Evolutionary conservation across 768 basidiomycete genomes (phyloP).

Genomic region (Russula sp.): DNA sequence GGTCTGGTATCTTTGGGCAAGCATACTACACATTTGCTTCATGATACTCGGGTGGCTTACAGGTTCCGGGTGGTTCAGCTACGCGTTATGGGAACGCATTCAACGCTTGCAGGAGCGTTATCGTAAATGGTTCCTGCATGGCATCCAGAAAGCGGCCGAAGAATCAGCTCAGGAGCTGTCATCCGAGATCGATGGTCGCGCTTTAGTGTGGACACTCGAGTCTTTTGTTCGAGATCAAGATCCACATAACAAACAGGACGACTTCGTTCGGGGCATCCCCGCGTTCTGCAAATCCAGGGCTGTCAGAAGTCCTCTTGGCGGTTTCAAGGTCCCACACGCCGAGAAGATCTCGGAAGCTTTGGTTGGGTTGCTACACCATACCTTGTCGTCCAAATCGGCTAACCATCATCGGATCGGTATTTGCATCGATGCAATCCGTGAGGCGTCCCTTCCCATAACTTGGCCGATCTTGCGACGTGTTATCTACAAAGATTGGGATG

Average conservation of each 20-base stretch:
- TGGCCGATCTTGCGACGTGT: background rate
- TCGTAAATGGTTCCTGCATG: no score
- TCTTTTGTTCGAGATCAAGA: no score
- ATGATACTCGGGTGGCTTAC: no score
- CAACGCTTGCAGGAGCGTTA: no score
- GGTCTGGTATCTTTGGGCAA: no score
- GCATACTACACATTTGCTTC: no score
- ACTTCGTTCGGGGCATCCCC: background rate
- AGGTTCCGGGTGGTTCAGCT: no score
- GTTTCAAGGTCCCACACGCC: background rate
- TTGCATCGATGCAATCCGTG: background rate
- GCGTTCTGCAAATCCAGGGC: background rate
- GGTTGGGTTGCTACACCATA: background rate
- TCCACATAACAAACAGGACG: background rate
- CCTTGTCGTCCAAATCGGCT: background rate
- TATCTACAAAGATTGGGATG: background rate
- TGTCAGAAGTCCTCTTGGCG: rapidly evolving
- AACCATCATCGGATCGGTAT: background rate
- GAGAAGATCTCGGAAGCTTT: background rate
- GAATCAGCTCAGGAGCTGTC: no score
- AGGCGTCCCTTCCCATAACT: slow-evolving; percentile 1
- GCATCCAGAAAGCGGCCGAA: no score
- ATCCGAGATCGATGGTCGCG: no score
- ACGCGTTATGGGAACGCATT: no score
- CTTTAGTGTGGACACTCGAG: no score